Base-by-base conservation (phyloP, 1,139 yeast genomes). In the Suhomyces maxii region DNA sequence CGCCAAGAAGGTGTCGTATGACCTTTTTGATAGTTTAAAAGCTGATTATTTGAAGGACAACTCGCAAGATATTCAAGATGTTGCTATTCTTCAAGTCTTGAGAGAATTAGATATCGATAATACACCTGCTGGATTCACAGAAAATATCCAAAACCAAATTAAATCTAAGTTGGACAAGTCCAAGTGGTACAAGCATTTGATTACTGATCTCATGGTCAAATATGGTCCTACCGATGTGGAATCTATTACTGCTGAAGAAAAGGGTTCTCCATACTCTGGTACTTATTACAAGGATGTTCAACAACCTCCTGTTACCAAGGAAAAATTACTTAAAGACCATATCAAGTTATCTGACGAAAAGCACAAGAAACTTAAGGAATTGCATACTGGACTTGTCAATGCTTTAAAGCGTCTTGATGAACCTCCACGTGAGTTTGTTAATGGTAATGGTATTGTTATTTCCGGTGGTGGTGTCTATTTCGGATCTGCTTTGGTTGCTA, bases 391-490 rank as follows among this genome's bases (percentile, higher is more conserved):
- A 9, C 51, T 70, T 10, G 68, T 68, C 3, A 46, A 51, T 23
- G 42, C 53, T 7, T 52, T 71, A 41, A 64, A 58, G 44, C 40
- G 55, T 23, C 53, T 69, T 44, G 59, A 59, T 13, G 53, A 58
- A 7, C 69, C 72, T 3, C 64, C 65, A 6, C 45, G 39, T 25
- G 57, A 57, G 28, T 56, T 60, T 46, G 58, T 61, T 26, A 53
- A 46, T n/a, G 76, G 75, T 6, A 59, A 63, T 26, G 77, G 77
- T 14, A 68, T 70, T 39, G 73, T 70, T 1, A 60, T 70, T 12
- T 65, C 63, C 44, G 65, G 68, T 7, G 68, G 68, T 8, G 68
- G 69, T 11, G 51, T 53, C 26, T 61, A 61, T 45, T 50, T 70
- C 36, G 70, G 67, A 0, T 52, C 63, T 8, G 68, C 71, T 1